Base-by-base conservation (phyloP, 306 rosid species). In the Senna siamea region DNA sequence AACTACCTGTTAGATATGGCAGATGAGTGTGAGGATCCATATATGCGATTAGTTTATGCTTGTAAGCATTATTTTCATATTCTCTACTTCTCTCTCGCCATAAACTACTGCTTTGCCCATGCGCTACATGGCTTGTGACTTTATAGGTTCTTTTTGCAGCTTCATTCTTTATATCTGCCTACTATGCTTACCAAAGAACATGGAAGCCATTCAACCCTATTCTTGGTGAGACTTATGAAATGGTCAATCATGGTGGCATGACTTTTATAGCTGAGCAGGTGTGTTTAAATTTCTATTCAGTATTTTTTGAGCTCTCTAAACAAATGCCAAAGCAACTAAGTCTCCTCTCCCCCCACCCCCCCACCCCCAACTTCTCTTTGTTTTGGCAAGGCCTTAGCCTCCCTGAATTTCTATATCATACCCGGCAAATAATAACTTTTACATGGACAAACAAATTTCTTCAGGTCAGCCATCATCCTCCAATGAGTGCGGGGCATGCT, bases 121-220 rank as follows among this genome's bases (percentile, higher is more conserved):
- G 72, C 17, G 34, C 59, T 78, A 55, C 66, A 34, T 63, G 69
- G 57, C 43, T 41, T 69, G 34, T 70, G 70, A 56, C 61, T 48
- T 73, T 28, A 40, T 14, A n/a, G 34, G 28, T 76, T 62, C 72
- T 75, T 76, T 55, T 83, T 84, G 82, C 93, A 94, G 99, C 99
- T 30, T 89, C 98, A 19, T 94, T 91, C 89, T 92, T 92, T 32
- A 89, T 94, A 85, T 94, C 99, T 19, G 90, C 87, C 69, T 94
- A 94, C 75, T 94, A 89, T 69, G 96, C 96, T 0, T 86, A 76
- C 78, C 97, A 92, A 79, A 78, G 99, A 76, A 92, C 98, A 6
- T 94, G 99, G 99, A 94, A 94, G 85, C 99, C 98, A 46, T 94
- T 94, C 84, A 94, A 94, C 87, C 99, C 99, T 67, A 92, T 94